Evolutionary conservation across 1,284 basidiomycete genomes (phyloP).

Genomic region (Ganoderma boninense): DNA sequence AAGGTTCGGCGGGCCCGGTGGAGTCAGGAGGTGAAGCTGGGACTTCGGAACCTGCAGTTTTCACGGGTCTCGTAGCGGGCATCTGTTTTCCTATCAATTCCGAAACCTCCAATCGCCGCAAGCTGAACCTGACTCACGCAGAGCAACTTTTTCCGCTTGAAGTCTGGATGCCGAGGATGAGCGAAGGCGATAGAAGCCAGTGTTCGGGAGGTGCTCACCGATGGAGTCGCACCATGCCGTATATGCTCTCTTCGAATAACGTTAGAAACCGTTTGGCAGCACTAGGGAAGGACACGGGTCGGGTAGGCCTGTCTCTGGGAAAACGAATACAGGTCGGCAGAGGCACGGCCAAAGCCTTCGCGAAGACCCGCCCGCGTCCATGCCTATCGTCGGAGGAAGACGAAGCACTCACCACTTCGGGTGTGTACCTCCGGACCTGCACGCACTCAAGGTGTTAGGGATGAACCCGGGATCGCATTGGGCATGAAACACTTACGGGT

Average conservation of each 20-base stretch:
- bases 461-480: background rate
- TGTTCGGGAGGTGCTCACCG: conserved; percentile 21
- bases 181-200: background rate
- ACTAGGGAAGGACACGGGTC: background rate
- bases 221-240: conserved; percentile 80
- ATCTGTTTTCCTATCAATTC: conserved; percentile 46
- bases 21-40: conserved; percentile 10
- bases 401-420: conserved; percentile 57
- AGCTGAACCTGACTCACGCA: conserved; percentile 53
- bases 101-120: background rate
- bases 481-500: conserved; percentile 58
- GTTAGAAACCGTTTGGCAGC: background rate
- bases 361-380: no score
- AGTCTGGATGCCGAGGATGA: conserved; percentile 52
- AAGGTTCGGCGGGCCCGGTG: conserved; percentile 14
- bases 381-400: background rate
- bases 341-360: no score
- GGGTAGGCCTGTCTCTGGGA: no score
- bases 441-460: conserved; percentile 8
- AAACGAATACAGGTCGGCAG: no score
- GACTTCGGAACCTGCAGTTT: conserved; percentile 35
- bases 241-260: conserved; percentile 58
- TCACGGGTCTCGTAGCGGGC: conserved; percentile 60
- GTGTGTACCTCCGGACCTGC: conserved; percentile 63
- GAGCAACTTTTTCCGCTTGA: conserved; percentile 64